Evolutionary conservation across 192 early-diverging fungal genomes (phyloP).

Genomic region (Backusella macrospora): DNA sequence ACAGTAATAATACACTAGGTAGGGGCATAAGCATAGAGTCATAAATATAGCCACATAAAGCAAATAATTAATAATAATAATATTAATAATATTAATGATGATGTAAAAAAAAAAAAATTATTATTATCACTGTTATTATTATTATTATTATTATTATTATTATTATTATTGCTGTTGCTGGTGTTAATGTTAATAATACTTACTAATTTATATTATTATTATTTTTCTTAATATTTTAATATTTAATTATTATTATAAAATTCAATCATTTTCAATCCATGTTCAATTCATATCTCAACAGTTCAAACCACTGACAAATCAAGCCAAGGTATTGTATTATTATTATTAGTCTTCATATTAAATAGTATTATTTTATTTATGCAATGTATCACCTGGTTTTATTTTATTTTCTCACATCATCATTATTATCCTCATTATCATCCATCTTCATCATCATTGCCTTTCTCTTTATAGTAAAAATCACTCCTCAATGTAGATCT

Average conservation of each 20-base stretch:
- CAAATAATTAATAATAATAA: neutral
- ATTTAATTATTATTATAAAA: neutral
- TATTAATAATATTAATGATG: too few species aligned
- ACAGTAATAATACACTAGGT: neutral
- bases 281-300: neutral
- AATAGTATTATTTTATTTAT: neutral
- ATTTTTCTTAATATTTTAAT: constrained; percentile 3
- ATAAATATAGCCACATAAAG: neutral
- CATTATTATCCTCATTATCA: neutral
- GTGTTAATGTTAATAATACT: neutral
- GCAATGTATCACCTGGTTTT: constrained; percentile 7
- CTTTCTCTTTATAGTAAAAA: neutral
- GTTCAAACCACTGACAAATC: neutral
- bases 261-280: too few species aligned
- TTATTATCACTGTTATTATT: neutral
- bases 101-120: neutral
- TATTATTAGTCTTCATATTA: neutral
- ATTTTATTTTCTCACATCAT: constrained; percentile 13
- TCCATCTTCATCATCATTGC: neutral
- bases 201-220: neutral
- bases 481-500: constrained; percentile 11
- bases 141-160: neutral
- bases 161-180: too few species aligned
- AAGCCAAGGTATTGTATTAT: neutral
- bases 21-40: neutral